Evolutionary conservation across 805 yeast genomes (phyloP), one percentile per base, ranked within the genome.

Genomic region (Saccharomycopsis synnaedendra): DNA sequence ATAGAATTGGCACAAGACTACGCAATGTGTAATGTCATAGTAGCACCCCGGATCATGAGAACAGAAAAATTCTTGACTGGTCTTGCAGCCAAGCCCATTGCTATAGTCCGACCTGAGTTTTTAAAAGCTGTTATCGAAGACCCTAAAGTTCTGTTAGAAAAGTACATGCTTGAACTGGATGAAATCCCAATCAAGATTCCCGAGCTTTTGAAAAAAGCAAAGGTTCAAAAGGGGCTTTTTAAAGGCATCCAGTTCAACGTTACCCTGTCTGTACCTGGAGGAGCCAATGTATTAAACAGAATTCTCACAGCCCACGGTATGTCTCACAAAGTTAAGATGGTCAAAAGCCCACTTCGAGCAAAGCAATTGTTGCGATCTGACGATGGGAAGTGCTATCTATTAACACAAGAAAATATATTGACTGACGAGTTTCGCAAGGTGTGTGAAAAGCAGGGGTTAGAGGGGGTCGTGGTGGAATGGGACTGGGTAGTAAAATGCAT

Each of bases 11-110:
- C 11, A 5, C 61, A 64, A 5, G 75, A 72, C 3, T 68, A 67
- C 11, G 52, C 74, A 5, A 69, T 68, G 42, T 61, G 70, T 41
- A 75, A 77, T 56, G 63, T 76, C 0, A 64, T 84, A 7, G 75
- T 89, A 7, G 89, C 97, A 0, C 96, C 97, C 1, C 78, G 78
- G 51, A 70, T 83, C n/a, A 60, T 84, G 56, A 69, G 97, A 54
- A 90, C 97, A 0, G 95, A 84, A 49, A 93, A 90, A 64, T 89
- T 90, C 57, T 69, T 90, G 46, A 73, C 75, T 40, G 78, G 88
- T 27, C 64, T 88, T 44, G 76, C 87, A 45, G 68, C 68, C 39
- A 78, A 70, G 43, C 72, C 76, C 0, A 62, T 65, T n/a, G 63
- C 67, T 46, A 73, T 80, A 3, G 55, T 84, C 1, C 73, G 76